A percentile compares a stretch with the other conserved stretches of the same genome.
Evolutionary conservation across 2,329 filamentous ascomycete species (phyloP).

Genomic region (Rhexocercosporidium sp.): DNA sequence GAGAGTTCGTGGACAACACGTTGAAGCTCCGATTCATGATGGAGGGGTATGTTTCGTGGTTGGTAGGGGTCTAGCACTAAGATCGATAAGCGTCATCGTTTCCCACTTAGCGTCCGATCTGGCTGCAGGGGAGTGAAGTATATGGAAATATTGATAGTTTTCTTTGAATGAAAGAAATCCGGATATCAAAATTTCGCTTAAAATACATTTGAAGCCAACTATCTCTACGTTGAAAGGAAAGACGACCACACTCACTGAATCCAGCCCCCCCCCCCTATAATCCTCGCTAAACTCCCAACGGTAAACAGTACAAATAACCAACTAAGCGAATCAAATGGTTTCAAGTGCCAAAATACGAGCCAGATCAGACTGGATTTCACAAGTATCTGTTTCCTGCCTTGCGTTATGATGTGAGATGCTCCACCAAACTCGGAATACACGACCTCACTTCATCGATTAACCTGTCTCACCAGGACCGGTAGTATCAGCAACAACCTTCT

Average conservation of each 20-base stretch:
- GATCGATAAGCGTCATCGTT: slow-evolving; percentile 10
- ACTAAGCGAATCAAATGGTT: not conserved
- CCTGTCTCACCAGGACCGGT: not conserved
- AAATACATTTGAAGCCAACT: too few species aligned
- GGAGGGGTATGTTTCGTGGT: slow-evolving; percentile 7
- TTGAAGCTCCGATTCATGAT: slow-evolving; percentile 4
- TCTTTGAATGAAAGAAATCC: not conserved
- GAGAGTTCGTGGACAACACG: not conserved
- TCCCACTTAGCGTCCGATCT: slow-evolving; percentile 1
- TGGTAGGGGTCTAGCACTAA: not conserved
- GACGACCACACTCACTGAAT: too few species aligned
- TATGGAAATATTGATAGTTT: too few species aligned
- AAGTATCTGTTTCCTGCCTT: too few species aligned
- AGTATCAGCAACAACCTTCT: not conserved
- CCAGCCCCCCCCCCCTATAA: too few species aligned
- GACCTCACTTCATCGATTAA: not conserved
- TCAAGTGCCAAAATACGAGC: not conserved
- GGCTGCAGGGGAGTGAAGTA: not conserved
- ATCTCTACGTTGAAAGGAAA: too few species aligned
- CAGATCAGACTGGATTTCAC: too few species aligned
- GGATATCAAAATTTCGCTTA: not conserved
- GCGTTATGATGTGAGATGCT: too few species aligned
- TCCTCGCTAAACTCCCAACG: not conserved
- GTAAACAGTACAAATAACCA: not conserved
- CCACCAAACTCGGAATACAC: too few species aligned